Evolutionary conservation across 2,329 filamentous ascomycete genomes (phyloP), one percentile per base, ranked within the genome.

Genomic region (Bisporella sp.): DNA sequence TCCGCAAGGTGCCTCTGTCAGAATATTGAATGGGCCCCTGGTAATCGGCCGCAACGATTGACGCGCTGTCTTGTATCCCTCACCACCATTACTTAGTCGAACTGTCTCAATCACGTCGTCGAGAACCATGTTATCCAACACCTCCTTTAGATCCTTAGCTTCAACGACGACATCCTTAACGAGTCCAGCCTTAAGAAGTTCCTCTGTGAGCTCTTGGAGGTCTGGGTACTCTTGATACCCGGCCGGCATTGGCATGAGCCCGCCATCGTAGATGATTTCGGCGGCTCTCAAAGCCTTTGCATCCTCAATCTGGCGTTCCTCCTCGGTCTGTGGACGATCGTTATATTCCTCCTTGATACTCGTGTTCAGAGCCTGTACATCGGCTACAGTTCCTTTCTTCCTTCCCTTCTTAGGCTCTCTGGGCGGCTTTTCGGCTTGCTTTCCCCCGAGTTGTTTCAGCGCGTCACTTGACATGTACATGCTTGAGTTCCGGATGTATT

Each of bases 1-100:
- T 2, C 92, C 91, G 67, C 93, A 99, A 1, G 93, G 93, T 2
- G 86, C 84, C 67, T 96, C 90, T 1, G 88, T 95, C 58, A 84
- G 46, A 73, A 78, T 46, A 73, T 64, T 54, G 69, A 70, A 70
- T 44, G 45, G 41, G 9, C 50, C 41, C 69, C 75, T 50, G 76
- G 71, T 52, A 69, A 73, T 57, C 21, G 59, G 55, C 43, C 54
- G 50, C 40, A 63, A 51, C 13, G 51, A 56, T 45, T 56, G 57
- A 28, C 64, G 52, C 9, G 68, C 45, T 4, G 67, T 66, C 49
- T 62, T 66, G 46, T 68, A 71, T 4, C 63, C 60, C 13, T 65
- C 57, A 11, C 62, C 64, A 9, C 64, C 63, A 6, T 51, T 48
- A 12, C 56, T 58, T 29, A 55, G 52, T 4, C 64, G 53, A 51